Base-by-base conservation (phyloP, 495 filamentous ascomycete species). In the Hypoxylon intermedium region DNA sequence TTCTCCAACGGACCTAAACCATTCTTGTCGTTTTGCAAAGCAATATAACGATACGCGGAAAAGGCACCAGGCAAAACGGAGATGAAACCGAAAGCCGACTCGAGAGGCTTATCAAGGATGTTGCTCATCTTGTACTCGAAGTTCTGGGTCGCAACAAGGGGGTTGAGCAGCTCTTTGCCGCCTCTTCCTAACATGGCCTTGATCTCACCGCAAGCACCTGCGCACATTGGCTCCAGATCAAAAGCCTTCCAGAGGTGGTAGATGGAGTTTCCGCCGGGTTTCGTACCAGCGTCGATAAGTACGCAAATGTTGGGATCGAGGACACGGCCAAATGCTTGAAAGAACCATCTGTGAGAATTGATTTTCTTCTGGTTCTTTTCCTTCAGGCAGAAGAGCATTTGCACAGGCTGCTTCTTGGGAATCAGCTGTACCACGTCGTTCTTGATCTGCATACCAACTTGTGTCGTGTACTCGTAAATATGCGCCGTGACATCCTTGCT, bases 71-170 rank as follows among this genome's bases (percentile, higher is more conserved):
- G 95, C 47, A 99, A 82, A 57, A 99, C 95, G 21, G 90, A 88
- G 71, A 99, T 98, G 75, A 98, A 99, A 11, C 95, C 95, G 67
- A 99, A 99, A 0, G 94, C 90, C 26, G 93, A 97, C 71, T 99
- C 95, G 19, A 99, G 78, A 1, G 95, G 95, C 72, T 99, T 99
- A 71, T 99, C 95, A 16, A 99, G 84, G 68, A 99, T 99, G 72
- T 99, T 99, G 74, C 91, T 96, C 84, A 99, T 95, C 80, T 99
- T 99, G 79, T 99, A 99, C 79, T 99, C 95, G 68, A 99, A 99
- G 67, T 99, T 99, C 74, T 99, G 95, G 3, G 92, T 91, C 2
- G 95, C 95, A 9, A 99, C 90, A 13, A 99, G 82, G 0, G 95
- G 95, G 61, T 98, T 99, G 60, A 97, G 62, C 46, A 98, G 80